phyloP scores from a whole-genome alignment of 2,329 filamentous ascomycete species.

The Pyricularia pennisetigena region DNA sequence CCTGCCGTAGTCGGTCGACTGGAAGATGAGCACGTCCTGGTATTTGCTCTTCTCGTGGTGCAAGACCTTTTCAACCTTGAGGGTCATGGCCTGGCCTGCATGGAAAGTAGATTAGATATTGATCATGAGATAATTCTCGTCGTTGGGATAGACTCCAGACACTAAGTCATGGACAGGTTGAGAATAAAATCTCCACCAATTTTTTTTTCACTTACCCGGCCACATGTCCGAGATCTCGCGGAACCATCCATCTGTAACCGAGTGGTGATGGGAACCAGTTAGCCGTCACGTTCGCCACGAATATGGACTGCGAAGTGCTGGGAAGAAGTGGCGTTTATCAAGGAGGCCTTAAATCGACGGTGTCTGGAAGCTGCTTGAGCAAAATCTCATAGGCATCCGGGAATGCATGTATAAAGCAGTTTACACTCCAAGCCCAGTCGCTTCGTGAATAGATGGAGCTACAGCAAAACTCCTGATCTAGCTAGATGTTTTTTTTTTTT shows the following conservation, averaged over 20 bases:
- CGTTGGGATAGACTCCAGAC: neutral
- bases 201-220: constrained; percentile 57
- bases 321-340: neutral
- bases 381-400: neutral
- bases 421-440: neutral
- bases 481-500: neutral
- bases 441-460: neutral
- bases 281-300: neutral
- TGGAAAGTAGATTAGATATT: neutral
- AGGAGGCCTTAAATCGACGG: neutral
- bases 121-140: neutral
- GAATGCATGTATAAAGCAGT: neutral
- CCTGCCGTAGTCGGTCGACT: constrained; percentile 93
- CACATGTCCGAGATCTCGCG: constrained; percentile 98
- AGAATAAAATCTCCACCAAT: constrained; percentile 2
- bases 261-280: neutral
- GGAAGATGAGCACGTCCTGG: constrained; percentile 98
- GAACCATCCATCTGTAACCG: constrained; percentile 90
- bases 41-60: constrained; percentile 99
- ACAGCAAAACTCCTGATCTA: neutral
- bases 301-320: neutral
- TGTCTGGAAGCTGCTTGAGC: neutral
- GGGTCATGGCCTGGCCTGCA: constrained; percentile 89
- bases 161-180: neutral
- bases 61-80: constrained; percentile 93